Conservation (phyloP, 371 early-diverging fungal genomes). For the Cokeromyces recurvatus region DNA sequence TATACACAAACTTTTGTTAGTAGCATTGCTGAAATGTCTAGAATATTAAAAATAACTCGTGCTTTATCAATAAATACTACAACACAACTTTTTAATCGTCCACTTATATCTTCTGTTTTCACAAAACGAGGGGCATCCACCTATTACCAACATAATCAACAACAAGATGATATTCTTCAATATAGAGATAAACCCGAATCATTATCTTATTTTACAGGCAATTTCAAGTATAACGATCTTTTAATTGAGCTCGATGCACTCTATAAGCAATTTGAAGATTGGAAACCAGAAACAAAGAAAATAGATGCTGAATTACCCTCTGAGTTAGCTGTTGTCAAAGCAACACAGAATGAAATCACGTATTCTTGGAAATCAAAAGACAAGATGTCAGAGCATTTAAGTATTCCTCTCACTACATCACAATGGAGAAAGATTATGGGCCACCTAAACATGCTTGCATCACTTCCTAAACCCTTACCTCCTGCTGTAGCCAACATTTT, state of each 20-base stretch:
- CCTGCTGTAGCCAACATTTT: constrained; percentile 40
- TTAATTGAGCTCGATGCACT: constrained; percentile 68
- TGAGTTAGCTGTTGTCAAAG: background rate
- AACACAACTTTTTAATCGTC: background rate
- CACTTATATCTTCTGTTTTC: background rate
- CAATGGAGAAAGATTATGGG: constrained; percentile 58
- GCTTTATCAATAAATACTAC: constrained; percentile 3
- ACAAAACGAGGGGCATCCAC: constrained; percentile 3
- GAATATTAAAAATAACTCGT: constrained; percentile 12
- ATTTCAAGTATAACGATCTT: constrained; percentile 75
- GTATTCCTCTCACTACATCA: constrained; percentile 57
- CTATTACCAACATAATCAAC: constrained; percentile 5
- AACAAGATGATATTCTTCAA: constrained; percentile 26
- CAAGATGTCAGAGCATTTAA: constrained; percentile 50
- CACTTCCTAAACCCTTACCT: constrained; percentile 51
- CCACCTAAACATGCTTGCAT: constrained; percentile 49
- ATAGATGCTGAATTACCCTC: background rate
- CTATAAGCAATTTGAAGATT: constrained; percentile 42
- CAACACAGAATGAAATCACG: constrained; percentile 10
- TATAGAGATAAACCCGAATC: constrained; percentile 60
- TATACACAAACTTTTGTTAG: too few relatives aligned
- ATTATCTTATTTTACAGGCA: constrained; percentile 86
- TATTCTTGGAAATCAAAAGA: constrained; percentile 54
- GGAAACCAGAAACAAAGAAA: constrained; percentile 19
- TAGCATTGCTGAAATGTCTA: background rate